Conservation (phyloP, 352 stramenopile genomes). For the Globisporangium nunn region DNA sequence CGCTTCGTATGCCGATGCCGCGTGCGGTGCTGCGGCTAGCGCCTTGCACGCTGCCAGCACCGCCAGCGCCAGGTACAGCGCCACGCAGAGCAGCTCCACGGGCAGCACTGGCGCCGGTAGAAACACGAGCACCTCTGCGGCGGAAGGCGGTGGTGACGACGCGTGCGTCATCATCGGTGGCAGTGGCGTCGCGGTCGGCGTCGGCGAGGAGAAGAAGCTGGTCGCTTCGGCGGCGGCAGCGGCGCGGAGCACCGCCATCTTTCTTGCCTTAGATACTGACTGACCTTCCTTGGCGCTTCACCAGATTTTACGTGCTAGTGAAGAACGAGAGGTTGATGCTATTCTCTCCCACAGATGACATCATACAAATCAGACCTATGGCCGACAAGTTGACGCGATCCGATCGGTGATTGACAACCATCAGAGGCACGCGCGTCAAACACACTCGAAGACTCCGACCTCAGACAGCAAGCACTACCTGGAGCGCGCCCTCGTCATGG, state of each 20-base stretch:
- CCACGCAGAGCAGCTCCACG: constrained; percentile 47
- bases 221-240: too few relatives aligned
- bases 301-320: background rate
- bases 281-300: too few relatives aligned
- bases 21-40: constrained; percentile 21
- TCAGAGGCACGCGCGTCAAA: background rate
- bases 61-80: constrained; percentile 51
- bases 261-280: too few relatives aligned
- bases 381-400: too few relatives aligned
- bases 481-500: background rate
- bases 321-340: background rate
- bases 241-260: too few relatives aligned
- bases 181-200: too few relatives aligned
- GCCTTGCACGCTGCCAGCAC: constrained; percentile 43
- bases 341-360: background rate
- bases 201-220: too few relatives aligned
- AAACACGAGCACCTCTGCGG: constrained; percentile 33
- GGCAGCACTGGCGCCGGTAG: constrained; percentile 39
- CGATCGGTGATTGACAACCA: background rate
- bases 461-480: too few relatives aligned
- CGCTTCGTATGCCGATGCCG: constrained; percentile 23
- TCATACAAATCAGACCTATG: too few relatives aligned
- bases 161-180: background rate
- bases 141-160: background rate
- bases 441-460: too few relatives aligned